These are phyloP conservation scores for Breviolum minutum DNA, from an alignment of 73 alveolate genomes.

Conservation along the genomic window DNA sequence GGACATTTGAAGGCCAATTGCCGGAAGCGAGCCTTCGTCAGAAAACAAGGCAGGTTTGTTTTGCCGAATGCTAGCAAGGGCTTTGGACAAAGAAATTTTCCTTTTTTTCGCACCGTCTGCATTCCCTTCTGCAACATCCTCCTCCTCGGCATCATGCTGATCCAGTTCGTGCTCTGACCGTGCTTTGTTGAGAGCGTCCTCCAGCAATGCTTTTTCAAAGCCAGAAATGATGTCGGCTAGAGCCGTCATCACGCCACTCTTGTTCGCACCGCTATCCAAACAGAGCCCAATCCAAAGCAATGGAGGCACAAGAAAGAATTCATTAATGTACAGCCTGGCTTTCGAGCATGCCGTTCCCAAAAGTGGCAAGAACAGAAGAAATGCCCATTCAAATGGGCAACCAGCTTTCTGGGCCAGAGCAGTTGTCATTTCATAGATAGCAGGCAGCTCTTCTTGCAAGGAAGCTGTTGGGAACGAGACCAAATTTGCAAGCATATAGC, in stretches of 20 bases:
- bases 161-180: background rate
- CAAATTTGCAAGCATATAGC: too few relatives aligned
- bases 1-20: slow-evolving; percentile 38
- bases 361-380: slow-evolving; percentile 6
- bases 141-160: background rate
- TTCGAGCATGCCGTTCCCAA: background rate
- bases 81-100: background rate
- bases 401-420: slow-evolving; percentile 42
- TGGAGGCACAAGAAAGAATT: slow-evolving; percentile 15
- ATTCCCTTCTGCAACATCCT: background rate
- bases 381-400: slow-evolving; percentile 56
- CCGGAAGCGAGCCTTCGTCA: slow-evolving; percentile 26
- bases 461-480: too few relatives aligned
- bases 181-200: background rate
- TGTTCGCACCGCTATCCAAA: slow-evolving; percentile 55
- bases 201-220: background rate
- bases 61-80: background rate
- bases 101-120: background rate
- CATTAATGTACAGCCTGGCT: slow-evolving; percentile 56
- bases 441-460: too few relatives aligned
- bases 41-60: slow-evolving; percentile 4
- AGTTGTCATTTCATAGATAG: background rate
- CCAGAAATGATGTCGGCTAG: slow-evolving; percentile 1
- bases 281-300: slow-evolving; percentile 49
- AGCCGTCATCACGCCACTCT: slow-evolving; percentile 25